Percentiles rank a stretch among this genome's conserved stretches.
Conservation (phyloP, 2,329 filamentous ascomycete species). For the Stemphylium vesicarium region DNA sequence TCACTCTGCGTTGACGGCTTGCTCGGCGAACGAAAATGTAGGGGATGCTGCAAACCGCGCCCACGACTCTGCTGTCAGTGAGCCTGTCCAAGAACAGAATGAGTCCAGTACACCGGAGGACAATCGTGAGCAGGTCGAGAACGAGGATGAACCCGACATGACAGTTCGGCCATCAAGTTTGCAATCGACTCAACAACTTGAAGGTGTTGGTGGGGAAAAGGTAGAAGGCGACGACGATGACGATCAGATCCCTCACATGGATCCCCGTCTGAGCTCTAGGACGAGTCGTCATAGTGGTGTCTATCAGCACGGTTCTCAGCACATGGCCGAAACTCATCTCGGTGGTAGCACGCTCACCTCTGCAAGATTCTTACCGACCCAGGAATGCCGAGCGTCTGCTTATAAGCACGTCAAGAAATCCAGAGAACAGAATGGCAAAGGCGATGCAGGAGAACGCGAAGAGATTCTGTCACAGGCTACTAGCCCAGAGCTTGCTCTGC, state of each 20-base stretch:
- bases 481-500: constrained; percentile 12
- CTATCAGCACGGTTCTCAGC: background rate
- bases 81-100: background rate
- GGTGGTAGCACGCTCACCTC: background rate
- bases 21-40: background rate
- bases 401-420: background rate
- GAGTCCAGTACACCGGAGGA: background rate
- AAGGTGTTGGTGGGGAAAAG: too few relatives aligned
- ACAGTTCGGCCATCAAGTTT: too few relatives aligned
- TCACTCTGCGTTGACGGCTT: background rate
- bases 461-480: background rate
- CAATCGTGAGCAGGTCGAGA: background rate
- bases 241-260: background rate
- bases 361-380: background rate
- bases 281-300: background rate
- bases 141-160: background rate
- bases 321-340: background rate
- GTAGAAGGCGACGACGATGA: background rate
- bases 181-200: too few relatives aligned
- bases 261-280: background rate
- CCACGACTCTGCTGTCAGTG: background rate
- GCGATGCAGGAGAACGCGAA: background rate
- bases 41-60: background rate
- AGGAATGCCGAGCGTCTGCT: background rate
- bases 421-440: background rate